Percentiles rank a stretch among this genome's conserved stretches.
Conservation (phyloP, 2,329 filamentous ascomycete species). For the Orbilia brochopaga region DNA sequence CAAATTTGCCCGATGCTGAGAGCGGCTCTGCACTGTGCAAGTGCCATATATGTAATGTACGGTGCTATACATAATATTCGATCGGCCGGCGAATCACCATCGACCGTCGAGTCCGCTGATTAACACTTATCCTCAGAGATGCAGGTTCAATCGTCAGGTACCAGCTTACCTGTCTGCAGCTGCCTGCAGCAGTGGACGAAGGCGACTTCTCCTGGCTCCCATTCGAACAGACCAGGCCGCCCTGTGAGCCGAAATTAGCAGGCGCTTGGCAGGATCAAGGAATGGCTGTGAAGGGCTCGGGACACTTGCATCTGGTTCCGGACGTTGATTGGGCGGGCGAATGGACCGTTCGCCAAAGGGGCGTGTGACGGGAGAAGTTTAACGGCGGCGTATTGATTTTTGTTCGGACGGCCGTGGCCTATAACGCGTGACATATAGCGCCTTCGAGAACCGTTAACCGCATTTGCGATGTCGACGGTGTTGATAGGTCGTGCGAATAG, state of each 20-base stretch:
- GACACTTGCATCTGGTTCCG: constrained; percentile 25
- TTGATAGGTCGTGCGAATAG: too few species aligned
- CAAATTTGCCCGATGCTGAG: background rate
- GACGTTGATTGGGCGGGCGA: constrained; percentile 33
- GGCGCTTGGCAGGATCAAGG: constrained; percentile 48
- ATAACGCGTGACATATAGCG: too few species aligned
- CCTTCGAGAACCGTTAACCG: too few species aligned
- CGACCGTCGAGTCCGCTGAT: background rate
- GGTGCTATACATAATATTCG: too few species aligned
- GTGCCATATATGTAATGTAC: background rate
- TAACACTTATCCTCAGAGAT: background rate
- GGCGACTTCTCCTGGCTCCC: constrained; percentile 19
- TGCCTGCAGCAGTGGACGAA: background rate
- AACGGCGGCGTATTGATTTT: background rate
- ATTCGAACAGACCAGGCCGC: constrained; percentile 43
- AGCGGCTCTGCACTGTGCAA: background rate
- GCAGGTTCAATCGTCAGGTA: background rate
- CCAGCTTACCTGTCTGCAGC: background rate
- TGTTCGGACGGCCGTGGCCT: too few species aligned
- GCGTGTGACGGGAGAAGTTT: background rate
- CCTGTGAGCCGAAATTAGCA: constrained; percentile 45
- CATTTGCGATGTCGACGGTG: too few species aligned
- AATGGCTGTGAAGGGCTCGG: background rate
- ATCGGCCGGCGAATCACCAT: background rate
- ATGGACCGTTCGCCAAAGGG: constrained; percentile 1